Percentiles rank a stretch among this genome's conserved stretches.
phyloP scores from a whole-genome alignment of 106 monocot species.

The Platanthera zijinensis region DNA sequence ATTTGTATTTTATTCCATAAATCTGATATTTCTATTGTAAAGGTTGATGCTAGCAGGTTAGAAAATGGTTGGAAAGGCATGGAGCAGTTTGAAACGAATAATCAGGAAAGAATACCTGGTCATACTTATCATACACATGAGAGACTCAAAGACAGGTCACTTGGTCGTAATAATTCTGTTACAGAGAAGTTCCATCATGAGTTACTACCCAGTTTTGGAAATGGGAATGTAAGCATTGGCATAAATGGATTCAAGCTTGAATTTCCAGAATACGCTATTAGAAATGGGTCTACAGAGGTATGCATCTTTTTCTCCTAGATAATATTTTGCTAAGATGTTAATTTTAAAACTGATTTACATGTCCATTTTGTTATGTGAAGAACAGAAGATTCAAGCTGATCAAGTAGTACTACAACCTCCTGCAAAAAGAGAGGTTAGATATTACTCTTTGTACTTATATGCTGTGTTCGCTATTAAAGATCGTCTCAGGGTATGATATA shows the following conservation, averaged over 20 bases:
- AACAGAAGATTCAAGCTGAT: slow-evolving; percentile 8
- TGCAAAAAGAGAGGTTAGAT: neutral
- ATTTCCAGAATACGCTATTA: slow-evolving; percentile 1
- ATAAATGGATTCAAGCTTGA: slow-evolving; percentile 1
- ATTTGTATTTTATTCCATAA: neutral
- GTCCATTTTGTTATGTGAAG: slow-evolving; percentile 3
- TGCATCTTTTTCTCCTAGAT: neutral
- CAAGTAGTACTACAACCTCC: slow-evolving; percentile 1
- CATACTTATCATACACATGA: neutral
- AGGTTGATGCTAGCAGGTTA: slow-evolving; percentile 5
- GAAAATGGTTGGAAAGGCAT: slow-evolving; percentile 3
- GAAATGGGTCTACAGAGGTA: neutral
- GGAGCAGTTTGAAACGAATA: neutral
- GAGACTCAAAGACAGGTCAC: neutral
- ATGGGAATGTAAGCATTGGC: neutral
- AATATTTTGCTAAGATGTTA: neutral
- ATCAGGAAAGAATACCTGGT: neutral
- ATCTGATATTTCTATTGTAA: slow-evolving; percentile 11
- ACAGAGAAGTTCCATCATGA: neutral
- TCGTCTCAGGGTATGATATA: neutral
- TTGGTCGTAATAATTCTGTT: slow-evolving; percentile 1
- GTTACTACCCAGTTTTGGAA: slow-evolving; percentile 3
- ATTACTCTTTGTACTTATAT: neutral
- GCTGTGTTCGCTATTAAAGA: neutral
- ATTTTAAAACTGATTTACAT: slow-evolving; percentile 5